phyloP scores from a whole-genome alignment of 345 rosid species.

The Eucalyptus cloeziana region DNA sequence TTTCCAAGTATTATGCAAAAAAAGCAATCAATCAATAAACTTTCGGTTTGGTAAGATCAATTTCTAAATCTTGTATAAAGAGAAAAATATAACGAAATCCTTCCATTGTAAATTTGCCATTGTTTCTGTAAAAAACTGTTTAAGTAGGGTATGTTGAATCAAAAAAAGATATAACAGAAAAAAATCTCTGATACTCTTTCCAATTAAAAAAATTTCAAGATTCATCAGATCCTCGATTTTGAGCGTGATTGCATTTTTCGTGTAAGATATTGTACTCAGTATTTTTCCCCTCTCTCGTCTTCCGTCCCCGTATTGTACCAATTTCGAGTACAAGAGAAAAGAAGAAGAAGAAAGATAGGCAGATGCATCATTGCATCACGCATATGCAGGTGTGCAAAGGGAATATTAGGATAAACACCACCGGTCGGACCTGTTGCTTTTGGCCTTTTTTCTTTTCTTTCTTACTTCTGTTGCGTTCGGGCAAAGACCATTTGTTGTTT shows the following conservation, averaged over 20 bases:
- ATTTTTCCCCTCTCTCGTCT: neutral
- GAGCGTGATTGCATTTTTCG: neutral
- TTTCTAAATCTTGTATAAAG: neutral
- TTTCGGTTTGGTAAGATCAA: neutral
- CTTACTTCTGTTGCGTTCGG: neutral
- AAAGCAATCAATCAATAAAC: neutral
- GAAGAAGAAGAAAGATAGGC: neutral
- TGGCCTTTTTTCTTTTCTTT: neutral
- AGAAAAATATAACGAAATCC: neutral
- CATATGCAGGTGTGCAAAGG: neutral
- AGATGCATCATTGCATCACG: neutral
- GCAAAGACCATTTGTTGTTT: no score
- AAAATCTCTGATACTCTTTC: no score
- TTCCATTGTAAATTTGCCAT: fast-evolving
- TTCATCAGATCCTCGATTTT: no score
- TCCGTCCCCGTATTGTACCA: neutral
- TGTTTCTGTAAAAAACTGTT: neutral
- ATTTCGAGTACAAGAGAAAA: neutral
- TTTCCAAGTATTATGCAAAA: neutral
- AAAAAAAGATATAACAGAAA: no score
- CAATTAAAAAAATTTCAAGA: neutral
- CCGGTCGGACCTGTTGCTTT: neutral
- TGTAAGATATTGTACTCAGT: neutral
- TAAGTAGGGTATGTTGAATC: neutral
- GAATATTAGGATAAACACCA: neutral